Base-by-base conservation (phyloP, 2,329 filamentous ascomycete genomes). In the Aspergillus melleus region DNA sequence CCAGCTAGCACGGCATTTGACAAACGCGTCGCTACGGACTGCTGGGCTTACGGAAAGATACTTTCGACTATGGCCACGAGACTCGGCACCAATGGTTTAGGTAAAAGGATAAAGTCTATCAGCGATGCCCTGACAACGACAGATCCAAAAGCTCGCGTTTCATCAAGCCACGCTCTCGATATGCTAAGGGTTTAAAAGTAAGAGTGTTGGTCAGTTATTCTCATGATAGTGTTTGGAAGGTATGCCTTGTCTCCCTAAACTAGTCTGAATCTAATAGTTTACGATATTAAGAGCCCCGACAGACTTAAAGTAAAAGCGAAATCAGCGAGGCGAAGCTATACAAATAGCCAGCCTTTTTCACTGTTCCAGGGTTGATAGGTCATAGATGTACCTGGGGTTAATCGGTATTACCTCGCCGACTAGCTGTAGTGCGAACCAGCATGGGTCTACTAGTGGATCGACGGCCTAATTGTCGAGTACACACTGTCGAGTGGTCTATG, bases 41-140 rank as follows among this genome's bases (percentile, higher is more conserved):
- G 52, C 20, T 55, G 52, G 52, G 52, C 52, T 29, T 55, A 55
- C 20, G 39, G 39, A 24, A 55, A 55, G 12, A 5, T 55, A 55
- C 52, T 55, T 26, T 47, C 26, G 39, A 55, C 36, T n/a, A 55
- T 55, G 52, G n/a, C 39, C 22, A 55, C 14, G 20, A 55, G 30
- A 46, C 16, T 46, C 3, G 14, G 42, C 39, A 32, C 36, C 10
- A 20, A 22, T 47, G 14, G 39, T 49, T 29, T 47, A 11, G 12
- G 20, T 12, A 16, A 55, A 55, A 30, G 39, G 20, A 14, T 55
- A 10, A 22, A 55, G 26, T 29, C 52, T 29, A 47, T 55, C 52
- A 8, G 36, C 26, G 52, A 55, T 46, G 52, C 10, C 19, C 22
- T 55, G 39, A 49, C 52, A 47, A 55, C 32, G 52, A 55, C 12